Evolutionary conservation across 192 early-diverging fungal genomes (phyloP), one percentile per base, ranked within the genome.

Genomic region (Kickxella alabastrina): DNA sequence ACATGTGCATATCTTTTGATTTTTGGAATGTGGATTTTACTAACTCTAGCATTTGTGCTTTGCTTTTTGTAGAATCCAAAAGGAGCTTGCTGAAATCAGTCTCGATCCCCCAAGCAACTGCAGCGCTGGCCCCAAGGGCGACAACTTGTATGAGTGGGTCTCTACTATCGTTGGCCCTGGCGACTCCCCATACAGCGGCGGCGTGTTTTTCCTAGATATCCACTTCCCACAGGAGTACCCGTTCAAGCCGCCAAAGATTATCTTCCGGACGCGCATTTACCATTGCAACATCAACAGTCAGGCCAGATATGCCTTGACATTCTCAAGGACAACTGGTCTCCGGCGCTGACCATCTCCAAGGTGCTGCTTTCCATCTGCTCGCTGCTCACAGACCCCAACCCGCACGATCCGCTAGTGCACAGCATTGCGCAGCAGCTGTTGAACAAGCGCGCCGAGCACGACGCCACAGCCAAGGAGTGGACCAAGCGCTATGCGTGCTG

Each of bases 291-390:
- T 98, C 72, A 93, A 92, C 68, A 85, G 80, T 49, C 82, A 84
- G 56, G 95, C 10, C 80, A 80, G 41, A 95, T 98, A 48, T 98
- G 95, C 74, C 71, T 98, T 51, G 92, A 96, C 44, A 92, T 95
- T 29, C 75, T 98, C 28, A 98, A 98, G 73, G 93, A 98, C 59
- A 93, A 98, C 65, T 98, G 93, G 95, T 91, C 87, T 38, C 95
- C 93, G 17, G 92, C 90, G 22, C 64, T 98, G 47, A 96, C 95
- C 10, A 93, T 95, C 53, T 89, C 91, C 29, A 96, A 97, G 73
- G 93, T 98, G 10, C 66, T 98, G 57, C 76, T 98, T n/a, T 93
- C 91, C 2, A 89, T 98, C 55, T 90, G 87, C 65, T 92, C 89
- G 10, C 75, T 98, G 31, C 79, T 98, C n/a, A 92, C 90, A 1